Conservation (phyloP, 148 eudicot species). For the Camellia sinensis region DNA sequence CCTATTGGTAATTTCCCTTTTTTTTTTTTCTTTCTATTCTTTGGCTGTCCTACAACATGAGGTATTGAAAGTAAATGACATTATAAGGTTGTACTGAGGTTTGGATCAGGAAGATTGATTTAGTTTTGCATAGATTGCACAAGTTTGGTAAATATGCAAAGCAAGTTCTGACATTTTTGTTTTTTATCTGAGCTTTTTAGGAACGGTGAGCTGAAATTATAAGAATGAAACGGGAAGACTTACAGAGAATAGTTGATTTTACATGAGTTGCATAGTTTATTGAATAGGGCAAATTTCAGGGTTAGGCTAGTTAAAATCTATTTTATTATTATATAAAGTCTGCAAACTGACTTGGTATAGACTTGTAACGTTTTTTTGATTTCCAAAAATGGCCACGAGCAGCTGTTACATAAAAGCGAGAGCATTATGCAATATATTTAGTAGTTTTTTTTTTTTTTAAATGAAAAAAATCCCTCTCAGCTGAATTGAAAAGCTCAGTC, state of each 20-base stretch:
- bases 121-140: not conserved
- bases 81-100: not conserved
- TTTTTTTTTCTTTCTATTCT: too few relatives aligned
- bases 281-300: not conserved
- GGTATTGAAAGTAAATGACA: too few relatives aligned
- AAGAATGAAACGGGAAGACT: not conserved
- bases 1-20: too few relatives aligned
- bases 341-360: too few relatives aligned
- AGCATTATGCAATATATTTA: too few relatives aligned
- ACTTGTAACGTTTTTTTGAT: too few relatives aligned
- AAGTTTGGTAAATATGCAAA: not conserved
- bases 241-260: not conserved
- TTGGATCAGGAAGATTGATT: not conserved
- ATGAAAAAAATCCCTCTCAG: too few relatives aligned
- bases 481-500: too few relatives aligned
- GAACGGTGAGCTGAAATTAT: not conserved
- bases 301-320: not conserved
- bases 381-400: too few relatives aligned
- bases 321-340: not conserved
- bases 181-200: not conserved
- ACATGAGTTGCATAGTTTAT: not conserved
- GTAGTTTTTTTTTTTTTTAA: too few relatives aligned
- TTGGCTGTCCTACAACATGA: too few relatives aligned
- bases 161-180: not conserved
- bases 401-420: too few relatives aligned